A percentile compares a stretch with the other conserved stretches of the same genome.
phyloP scores from a whole-genome alignment of 768 basidiomycete genomes.

The Suillus occidentalis region DNA sequence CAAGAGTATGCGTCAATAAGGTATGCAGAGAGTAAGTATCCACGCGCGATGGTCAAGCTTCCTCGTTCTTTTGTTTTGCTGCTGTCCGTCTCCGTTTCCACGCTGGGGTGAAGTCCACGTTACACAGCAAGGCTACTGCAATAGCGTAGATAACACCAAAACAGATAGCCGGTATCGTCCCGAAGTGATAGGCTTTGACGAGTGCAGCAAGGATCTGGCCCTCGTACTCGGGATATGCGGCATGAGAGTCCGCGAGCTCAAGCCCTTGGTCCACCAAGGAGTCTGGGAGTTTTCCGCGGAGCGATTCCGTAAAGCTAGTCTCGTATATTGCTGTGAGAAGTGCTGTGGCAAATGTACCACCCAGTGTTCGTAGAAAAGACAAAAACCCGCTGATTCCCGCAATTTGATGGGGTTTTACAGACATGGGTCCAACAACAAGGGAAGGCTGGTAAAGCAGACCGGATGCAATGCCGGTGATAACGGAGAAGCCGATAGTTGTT shows the following conservation, averaged over 20 bases:
- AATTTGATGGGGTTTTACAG: conserved; percentile 32
- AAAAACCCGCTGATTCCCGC: conserved; percentile 38
- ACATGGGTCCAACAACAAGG: conserved; percentile 36
- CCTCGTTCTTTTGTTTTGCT: conserved; percentile 20
- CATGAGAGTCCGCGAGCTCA: conserved; percentile 30
- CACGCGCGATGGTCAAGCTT: conserved; percentile 20
- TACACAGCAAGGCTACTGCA: conserved; percentile 30
- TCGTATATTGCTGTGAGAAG: conserved; percentile 35
- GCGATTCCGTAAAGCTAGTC: conserved; percentile 31
- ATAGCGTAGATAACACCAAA: conserved; percentile 33
- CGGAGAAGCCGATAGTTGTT: conserved; percentile 31
- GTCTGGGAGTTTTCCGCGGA: conserved; percentile 27
- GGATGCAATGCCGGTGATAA: conserved; percentile 32
- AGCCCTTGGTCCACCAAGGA: conserved; percentile 32
- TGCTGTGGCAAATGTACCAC: conserved; percentile 36
- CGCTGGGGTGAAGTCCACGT: conserved; percentile 33
- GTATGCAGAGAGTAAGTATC: conserved; percentile 19
- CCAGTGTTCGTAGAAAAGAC: conserved; percentile 35
- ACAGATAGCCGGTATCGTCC: conserved; percentile 34
- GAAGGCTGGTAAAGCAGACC: conserved; percentile 36
- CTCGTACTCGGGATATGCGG: conserved; percentile 35
- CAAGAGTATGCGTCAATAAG: conserved; percentile 21
- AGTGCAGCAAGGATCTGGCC: conserved; percentile 32
- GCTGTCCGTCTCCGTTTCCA: conserved; percentile 34
- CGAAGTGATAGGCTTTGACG: conserved; percentile 34